phyloP scores from a whole-genome alignment of 2,329 filamentous ascomycete genomes.

The Dactylonectria macrodidyma region DNA sequence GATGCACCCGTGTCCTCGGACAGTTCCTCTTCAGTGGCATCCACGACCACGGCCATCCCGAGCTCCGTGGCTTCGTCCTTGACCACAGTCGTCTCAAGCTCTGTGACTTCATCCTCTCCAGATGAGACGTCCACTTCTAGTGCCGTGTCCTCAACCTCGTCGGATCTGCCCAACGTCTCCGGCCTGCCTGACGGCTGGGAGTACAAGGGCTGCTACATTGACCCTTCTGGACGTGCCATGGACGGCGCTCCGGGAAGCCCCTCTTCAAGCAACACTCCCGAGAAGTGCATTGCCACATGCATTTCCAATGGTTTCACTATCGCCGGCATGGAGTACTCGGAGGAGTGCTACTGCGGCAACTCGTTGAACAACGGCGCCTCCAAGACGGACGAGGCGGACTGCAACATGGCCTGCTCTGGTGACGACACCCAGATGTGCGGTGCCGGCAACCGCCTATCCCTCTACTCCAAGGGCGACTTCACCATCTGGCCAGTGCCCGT shows the following conservation, averaged over 20 bases:
- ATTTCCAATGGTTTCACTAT: constrained; percentile 62
- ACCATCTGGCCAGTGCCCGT: constrained; percentile 51
- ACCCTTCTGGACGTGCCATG: constrained; percentile 44
- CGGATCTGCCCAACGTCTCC: constrained; percentile 29
- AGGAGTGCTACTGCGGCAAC: constrained; percentile 71
- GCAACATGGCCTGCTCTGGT: constrained; percentile 67
- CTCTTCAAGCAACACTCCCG: constrained; percentile 37
- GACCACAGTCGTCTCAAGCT: neutral
- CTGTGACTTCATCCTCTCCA: constrained; percentile 11
- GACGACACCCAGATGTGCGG: constrained; percentile 65
- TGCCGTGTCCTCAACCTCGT: constrained; percentile 22
- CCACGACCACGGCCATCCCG: constrained; percentile 20
- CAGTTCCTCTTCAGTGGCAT: constrained; percentile 27
- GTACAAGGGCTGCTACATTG: constrained; percentile 44
- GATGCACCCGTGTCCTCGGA: constrained; percentile 9
- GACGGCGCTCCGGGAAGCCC: constrained; percentile 33
- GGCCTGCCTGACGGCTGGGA: constrained; percentile 39
- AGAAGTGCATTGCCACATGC: constrained; percentile 43
- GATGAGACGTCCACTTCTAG: no score
- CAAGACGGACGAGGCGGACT: constrained; percentile 58
- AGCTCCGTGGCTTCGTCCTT: constrained; percentile 21
- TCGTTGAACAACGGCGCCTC: constrained; percentile 65
- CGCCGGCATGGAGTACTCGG: constrained; percentile 66
- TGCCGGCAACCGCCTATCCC: constrained; percentile 64
- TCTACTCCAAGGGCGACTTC: constrained; percentile 64